Base-by-base conservation (phyloP, 495 filamentous ascomycete species). In the Friedmanniomyces endolithicus region DNA sequence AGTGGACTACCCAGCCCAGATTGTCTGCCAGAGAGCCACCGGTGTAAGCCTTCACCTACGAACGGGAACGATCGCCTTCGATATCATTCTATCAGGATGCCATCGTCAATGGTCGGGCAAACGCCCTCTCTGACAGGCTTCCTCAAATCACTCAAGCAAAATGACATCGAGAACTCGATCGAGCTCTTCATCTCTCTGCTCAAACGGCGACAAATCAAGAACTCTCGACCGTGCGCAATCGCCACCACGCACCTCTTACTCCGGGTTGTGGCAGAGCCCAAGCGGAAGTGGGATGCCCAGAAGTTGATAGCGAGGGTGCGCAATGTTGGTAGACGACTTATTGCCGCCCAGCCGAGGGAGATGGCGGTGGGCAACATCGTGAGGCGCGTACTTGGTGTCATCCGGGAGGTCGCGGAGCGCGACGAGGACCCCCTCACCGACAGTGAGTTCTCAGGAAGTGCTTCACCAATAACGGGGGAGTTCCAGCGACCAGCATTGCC, bases 351-450 rank as follows among this genome's bases (percentile, higher is more conserved):
- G 57, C 90, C 92, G 14, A 74, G 83, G 17, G 92, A 96, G 70
- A 80, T 94, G 63, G 87, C 86, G 2, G 88, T 95, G 23, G 90
- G 90, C 45, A 98, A 97, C 61, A 85, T 97, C 62, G 86, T 95
- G 29, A 78, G 90, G 51, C 83, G 92, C 53, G 85, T 96, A 17
- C 72, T 98, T 20, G 88, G 87, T 35, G 75, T 97, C 48, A 88
- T 98, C 59, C 81, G 92, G 23, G 90, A 96, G 64, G 90, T 96
- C 63, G 84, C 88, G 50, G 72, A 84, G 43, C 87, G 84, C 45
- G 52, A 63, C 35, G 70, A 82, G 41, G 87, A 84, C 47, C 29
- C 45, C 22, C 83, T 74, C 37, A 85, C 85, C 53, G 71, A 71
- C 11, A 71, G 75, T 54, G 56, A 51, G 20, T 20, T 11, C 25